Conservation (phyloP, 1,284 basidiomycete species). For the Papiliotrema fonsecae region DNA sequence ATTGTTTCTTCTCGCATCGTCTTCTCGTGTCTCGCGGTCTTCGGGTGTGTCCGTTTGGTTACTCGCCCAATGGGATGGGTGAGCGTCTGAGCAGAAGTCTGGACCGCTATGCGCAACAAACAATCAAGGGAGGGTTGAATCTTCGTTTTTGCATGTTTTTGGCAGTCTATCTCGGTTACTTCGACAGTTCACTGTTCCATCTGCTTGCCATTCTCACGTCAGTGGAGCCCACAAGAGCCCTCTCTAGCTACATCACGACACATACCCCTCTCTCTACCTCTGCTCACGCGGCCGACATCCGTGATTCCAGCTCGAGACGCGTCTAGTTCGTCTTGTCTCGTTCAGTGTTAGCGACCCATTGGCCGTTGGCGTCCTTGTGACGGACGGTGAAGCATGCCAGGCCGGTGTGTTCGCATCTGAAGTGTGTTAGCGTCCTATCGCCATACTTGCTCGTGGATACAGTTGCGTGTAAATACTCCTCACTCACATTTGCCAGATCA, state of each 20-base stretch:
- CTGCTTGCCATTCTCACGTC: background rate
- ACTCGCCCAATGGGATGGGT: too few species aligned
- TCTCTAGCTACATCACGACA: too few species aligned
- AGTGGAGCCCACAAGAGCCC: too few species aligned
- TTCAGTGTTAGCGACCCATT: slow-evolving; percentile 57
- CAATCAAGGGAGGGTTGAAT: background rate
- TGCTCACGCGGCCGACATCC: too few species aligned
- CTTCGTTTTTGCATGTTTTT: too few species aligned
- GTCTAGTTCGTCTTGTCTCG: slow-evolving; percentile 21
- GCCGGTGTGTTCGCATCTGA: slow-evolving; percentile 71
- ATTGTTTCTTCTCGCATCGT: background rate
- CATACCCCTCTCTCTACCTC: too few species aligned
- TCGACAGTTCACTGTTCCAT: background rate
- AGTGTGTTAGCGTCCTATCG: too few species aligned
- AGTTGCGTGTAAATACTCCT: slow-evolving; percentile 3
- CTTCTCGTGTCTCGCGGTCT: background rate
- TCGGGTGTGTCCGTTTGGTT: background rate
- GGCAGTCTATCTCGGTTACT: too few species aligned
- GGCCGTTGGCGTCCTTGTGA: slow-evolving; percentile 68
- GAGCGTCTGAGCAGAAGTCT: too few species aligned
- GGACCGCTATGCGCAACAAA: background rate
- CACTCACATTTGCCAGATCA: slow-evolving; percentile 69
- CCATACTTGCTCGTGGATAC: too few species aligned
- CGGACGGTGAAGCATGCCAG: slow-evolving; percentile 85
- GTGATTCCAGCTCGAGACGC: too few species aligned